Percentiles rank a stretch among this genome's conserved stretches.
Conservation (phyloP, 2,329 filamentous ascomycete genomes). For the Pseudocercospora musae region DNA sequence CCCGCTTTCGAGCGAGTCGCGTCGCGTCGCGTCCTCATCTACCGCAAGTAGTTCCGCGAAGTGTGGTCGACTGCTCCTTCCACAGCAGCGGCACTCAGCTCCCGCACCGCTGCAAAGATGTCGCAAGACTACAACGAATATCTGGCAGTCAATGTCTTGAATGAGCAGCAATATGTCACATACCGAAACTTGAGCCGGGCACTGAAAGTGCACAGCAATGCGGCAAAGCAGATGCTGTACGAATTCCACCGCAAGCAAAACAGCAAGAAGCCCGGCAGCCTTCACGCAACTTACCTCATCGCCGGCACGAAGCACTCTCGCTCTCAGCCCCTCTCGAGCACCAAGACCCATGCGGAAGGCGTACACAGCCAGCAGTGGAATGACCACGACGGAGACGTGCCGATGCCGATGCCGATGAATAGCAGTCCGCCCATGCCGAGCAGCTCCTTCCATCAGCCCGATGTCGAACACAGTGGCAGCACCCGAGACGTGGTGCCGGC, state of each 20-base stretch:
- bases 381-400: constrained; percentile 57
- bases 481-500: constrained; percentile 48
- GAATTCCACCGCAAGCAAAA: constrained; percentile 82
- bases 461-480: constrained; percentile 46
- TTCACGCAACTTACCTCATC: constrained; percentile 92
- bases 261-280: constrained; percentile 64
- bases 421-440: constrained; percentile 65
- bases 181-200: constrained; percentile 82
- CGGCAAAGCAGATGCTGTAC: constrained; percentile 74
- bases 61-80: no score
- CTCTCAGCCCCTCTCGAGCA: constrained; percentile 16
- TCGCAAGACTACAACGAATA: constrained; percentile 63
- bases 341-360: not conserved
- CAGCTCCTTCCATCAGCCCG: constrained; percentile 53
- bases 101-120: constrained; percentile 32
- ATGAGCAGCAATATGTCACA: constrained; percentile 70
- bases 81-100: not conserved
- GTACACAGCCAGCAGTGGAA: constrained; percentile 34
- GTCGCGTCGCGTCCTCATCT: no score
- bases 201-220: constrained; percentile 78
- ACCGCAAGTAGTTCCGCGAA: not conserved
- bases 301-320: constrained; percentile 61
- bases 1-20: no score
- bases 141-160: constrained; percentile 71
- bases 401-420: constrained; percentile 57